Conservation (phyloP, 225 moss, liverwort and hornwort species). For the Ulota crispa region DNA sequence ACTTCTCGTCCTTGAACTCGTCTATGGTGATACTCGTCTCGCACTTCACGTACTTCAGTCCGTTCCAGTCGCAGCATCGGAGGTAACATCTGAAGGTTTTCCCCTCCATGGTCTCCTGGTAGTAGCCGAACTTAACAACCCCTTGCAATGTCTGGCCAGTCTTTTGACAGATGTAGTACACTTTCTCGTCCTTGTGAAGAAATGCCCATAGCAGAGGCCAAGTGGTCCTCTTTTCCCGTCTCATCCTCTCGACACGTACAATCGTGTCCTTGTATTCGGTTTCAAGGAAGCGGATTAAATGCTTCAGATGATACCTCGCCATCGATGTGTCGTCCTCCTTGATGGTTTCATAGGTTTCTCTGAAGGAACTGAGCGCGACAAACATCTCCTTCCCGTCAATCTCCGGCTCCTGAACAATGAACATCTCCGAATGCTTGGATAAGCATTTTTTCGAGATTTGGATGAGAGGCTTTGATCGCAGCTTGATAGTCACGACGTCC, state of each 20-base stretch:
- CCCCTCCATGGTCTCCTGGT: not conserved
- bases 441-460: slow-evolving; percentile 16
- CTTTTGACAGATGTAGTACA: slow-evolving; percentile 48
- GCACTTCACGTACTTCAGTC: slow-evolving; percentile 41
- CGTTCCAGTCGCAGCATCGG: slow-evolving; percentile 48
- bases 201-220: slow-evolving; percentile 68
- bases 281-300: slow-evolving; percentile 61
- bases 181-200: slow-evolving; percentile 39
- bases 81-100: slow-evolving; percentile 9
- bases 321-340: slow-evolving; percentile 15
- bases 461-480: slow-evolving; percentile 35
- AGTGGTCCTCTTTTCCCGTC: slow-evolving; percentile 28
- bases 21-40: not conserved
- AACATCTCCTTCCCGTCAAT: slow-evolving; percentile 18
- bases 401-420: slow-evolving; percentile 9
- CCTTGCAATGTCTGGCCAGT: slow-evolving; percentile 47
- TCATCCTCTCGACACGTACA: slow-evolving; percentile 39
- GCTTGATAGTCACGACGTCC: slow-evolving; percentile 22
- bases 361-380: slow-evolving; percentile 15
- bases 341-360: not conserved
- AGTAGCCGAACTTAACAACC: slow-evolving; percentile 20
- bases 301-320: slow-evolving; percentile 35
- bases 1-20: slow-evolving; percentile 39
- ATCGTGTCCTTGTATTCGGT: slow-evolving; percentile 53
- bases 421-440: not conserved